Percentiles rank a stretch among this genome's conserved stretches.
Conservation (phyloP, 768 basidiomycete species). For the Russula abietina region DNA sequence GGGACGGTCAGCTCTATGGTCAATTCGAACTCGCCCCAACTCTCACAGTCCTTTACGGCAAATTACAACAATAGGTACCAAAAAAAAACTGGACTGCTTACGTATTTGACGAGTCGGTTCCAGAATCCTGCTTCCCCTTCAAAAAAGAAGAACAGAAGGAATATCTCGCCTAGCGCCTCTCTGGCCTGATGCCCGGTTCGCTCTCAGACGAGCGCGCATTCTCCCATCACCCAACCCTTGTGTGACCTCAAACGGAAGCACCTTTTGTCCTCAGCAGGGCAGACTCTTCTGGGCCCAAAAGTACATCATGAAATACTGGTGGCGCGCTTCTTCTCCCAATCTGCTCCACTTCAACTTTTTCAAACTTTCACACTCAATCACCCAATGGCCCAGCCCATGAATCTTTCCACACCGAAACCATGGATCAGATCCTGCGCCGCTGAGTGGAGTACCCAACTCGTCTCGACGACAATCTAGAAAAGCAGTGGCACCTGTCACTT, state of each 20-base stretch:
- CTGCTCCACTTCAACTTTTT: not conserved
- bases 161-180: slow-evolving; percentile 8
- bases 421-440: not conserved
- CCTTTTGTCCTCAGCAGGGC: not conserved
- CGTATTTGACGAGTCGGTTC: slow-evolving; percentile 8
- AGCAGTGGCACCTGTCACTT: not conserved
- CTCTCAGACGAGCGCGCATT: slow-evolving; percentile 8
- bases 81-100: slow-evolving; percentile 6
- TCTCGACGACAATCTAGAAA: not conserved
- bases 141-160: slow-evolving; percentile 11
- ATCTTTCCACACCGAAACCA: not conserved
- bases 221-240: not conserved
- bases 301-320: not conserved
- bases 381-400: not conserved
- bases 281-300: not conserved
- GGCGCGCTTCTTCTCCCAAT: not conserved
- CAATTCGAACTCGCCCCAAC: not conserved
- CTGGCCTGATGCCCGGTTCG: slow-evolving; percentile 7
- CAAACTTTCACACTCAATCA: not conserved
- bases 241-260: not conserved
- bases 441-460: not conserved
- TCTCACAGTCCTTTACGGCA: slow-evolving; percentile 16
- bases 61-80: slow-evolving; percentile 13
- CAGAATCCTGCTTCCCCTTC: slow-evolving; percentile 5
- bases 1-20: not conserved